Evolutionary conservation across 1,139 yeast genomes (phyloP), one percentile per base, ranked within the genome.

Genomic region (Zygotorulaspora mrakii): DNA sequence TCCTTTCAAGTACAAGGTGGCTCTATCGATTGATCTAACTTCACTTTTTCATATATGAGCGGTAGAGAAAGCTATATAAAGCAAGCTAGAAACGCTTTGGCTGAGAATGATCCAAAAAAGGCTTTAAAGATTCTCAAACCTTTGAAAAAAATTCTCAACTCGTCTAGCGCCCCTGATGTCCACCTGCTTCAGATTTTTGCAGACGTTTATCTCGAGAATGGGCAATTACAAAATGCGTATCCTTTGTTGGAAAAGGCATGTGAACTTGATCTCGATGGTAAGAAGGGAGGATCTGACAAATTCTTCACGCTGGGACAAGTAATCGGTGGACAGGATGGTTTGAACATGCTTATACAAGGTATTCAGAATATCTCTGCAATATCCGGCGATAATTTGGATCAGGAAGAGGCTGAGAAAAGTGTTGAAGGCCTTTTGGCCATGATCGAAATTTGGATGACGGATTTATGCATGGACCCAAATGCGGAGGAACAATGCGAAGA

Each of bases 381-480:
- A 5, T 56, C 58, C 4, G 58, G 57, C 4, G 62, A 66, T 7
- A 16, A 59, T 51, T 39, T 59, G 37, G 43, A 60, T 39, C 49
- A 52, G 54, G 71, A 67, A 44, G 59, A 64, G 32, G 55, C 57
- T 1, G 61, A 61, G 25, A 71, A 75, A 52, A 61, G 83, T 21
- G 79, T 83, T 50, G 84, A 79, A 57, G 96, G 94, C 0, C 69
- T 87, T 21, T 80, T 89, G 51, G 83, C 96, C 8, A 74, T 82
- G 67, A 83, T 91, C 54, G 99, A 91, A 64, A 86, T 94, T 46
- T 91, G 97, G 96, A 91, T 91, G 98, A 94, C 99, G 1, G 99
- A 91, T 67, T 70, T 91, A 50, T 89, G 97, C 58, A 88, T 89
- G 96, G 95, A 86, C 53, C 78, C 78, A 5, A 81, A 82, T 53